Evolutionary conservation across 2,329 filamentous ascomycete genomes (phyloP).

Genomic region (Drechslerella stenobrocha): DNA sequence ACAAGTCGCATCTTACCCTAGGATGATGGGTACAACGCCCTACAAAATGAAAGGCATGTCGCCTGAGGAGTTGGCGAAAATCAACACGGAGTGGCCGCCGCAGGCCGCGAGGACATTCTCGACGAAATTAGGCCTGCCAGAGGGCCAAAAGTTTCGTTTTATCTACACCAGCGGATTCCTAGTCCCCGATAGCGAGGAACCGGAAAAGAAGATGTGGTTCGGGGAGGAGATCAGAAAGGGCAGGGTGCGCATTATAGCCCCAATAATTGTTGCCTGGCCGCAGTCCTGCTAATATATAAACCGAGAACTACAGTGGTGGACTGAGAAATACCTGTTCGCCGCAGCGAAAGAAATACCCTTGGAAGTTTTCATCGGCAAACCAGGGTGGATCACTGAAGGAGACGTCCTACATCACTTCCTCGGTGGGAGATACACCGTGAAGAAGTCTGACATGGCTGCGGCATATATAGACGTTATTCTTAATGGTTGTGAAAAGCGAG

Average conservation of each 20-base stretch:
- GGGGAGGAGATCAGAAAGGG: constrained; percentile 26
- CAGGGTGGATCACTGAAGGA: constrained; percentile 25
- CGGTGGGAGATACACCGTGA: constrained; percentile 7
- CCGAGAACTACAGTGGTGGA: constrained; percentile 13
- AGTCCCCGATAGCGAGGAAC: constrained; percentile 6
- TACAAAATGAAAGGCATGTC: constrained; percentile 28
- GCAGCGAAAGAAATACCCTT: constrained; percentile 12
- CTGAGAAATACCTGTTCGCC: constrained; percentile 29
- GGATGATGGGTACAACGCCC: constrained; percentile 50
- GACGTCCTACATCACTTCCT: constrained; percentile 11
- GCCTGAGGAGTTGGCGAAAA: constrained; percentile 51
- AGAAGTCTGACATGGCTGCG: constrained; percentile 25
- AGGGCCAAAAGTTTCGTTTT: constrained; percentile 56
- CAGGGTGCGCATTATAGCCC: constrained; percentile 21
- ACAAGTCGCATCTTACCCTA: no score
- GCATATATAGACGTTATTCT: constrained; percentile 25
- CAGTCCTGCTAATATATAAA: neutral
- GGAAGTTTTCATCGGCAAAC: constrained; percentile 21
- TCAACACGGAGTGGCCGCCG: constrained; percentile 55
- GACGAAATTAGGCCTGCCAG: constrained; percentile 46
- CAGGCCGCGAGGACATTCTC: constrained; percentile 54
- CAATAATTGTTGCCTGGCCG: no score
- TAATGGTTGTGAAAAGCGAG: constrained; percentile 18
- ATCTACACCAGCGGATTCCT: constrained; percentile 54
- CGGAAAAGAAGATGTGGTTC: constrained; percentile 28